phyloP scores from a whole-genome alignment of 1,284 basidiomycete genomes.

The Moesziomyces aphidis region DNA sequence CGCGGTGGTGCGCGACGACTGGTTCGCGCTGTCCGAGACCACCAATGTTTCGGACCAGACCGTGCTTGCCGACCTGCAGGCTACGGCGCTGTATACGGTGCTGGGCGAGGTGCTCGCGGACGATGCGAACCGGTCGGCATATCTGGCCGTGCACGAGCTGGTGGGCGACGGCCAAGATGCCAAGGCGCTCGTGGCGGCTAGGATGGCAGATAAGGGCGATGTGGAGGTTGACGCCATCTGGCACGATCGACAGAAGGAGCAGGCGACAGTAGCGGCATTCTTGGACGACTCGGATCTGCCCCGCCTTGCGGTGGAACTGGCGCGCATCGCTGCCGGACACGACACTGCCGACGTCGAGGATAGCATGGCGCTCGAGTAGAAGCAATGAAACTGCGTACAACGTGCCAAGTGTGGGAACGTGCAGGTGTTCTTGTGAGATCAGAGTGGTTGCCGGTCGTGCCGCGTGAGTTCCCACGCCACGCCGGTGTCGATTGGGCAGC shows the following conservation, averaged over 20 bases:
- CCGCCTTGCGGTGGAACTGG: slow-evolving; percentile 25
- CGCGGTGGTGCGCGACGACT: slow-evolving; percentile 84
- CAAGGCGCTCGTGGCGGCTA: slow-evolving; percentile 14
- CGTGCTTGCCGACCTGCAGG: slow-evolving; percentile 29
- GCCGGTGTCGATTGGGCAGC: too few species aligned
- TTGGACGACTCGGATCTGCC: slow-evolving; percentile 41
- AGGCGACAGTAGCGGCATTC: slow-evolving; percentile 13
- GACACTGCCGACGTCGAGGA: not conserved
- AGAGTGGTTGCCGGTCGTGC: too few species aligned
- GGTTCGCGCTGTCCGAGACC: slow-evolving; percentile 51
- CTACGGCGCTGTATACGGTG: slow-evolving; percentile 35
- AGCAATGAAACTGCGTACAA: not conserved
- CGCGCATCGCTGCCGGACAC: slow-evolving; percentile 15
- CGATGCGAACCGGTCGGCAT: slow-evolving; percentile 6
- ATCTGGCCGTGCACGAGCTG: slow-evolving; percentile 7
- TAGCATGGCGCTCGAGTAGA: not conserved
- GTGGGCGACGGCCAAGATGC: not conserved
- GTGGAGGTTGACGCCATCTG: slow-evolving; percentile 12
- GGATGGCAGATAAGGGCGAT: slow-evolving; percentile 7
- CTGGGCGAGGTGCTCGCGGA: slow-evolving; percentile 25
- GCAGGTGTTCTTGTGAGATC: too few species aligned
- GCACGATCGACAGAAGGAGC: slow-evolving; percentile 23
- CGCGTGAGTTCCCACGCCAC: too few species aligned
- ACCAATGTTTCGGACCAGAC: slow-evolving; percentile 43
- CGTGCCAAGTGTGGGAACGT: not conserved